These are phyloP conservation scores for Ophiostoma populinum DNA, from an alignment of 2,329 filamentous ascomycete genomes.

Conservation along the genomic window DNA sequence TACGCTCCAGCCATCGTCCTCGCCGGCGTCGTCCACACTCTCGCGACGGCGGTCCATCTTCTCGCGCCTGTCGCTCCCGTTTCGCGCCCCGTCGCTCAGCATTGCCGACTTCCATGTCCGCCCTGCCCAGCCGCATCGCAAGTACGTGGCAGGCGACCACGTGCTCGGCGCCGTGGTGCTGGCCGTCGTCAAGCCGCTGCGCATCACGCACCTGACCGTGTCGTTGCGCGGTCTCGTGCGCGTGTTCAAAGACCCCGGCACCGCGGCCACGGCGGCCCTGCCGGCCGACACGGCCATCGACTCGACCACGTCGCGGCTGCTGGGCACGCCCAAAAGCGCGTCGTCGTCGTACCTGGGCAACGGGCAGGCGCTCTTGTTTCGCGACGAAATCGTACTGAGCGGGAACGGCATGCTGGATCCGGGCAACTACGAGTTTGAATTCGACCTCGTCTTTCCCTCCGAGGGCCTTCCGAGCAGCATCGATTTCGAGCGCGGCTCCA, in stretches of 20 bases:
- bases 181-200: slow-evolving; percentile 54
- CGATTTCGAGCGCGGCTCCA: slow-evolving; percentile 87
- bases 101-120: slow-evolving; percentile 65
- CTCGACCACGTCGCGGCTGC: slow-evolving; percentile 20
- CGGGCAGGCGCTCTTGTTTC: slow-evolving; percentile 64
- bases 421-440: slow-evolving; percentile 61
- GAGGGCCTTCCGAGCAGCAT: slow-evolving; percentile 66
- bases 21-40: slow-evolving; percentile 20
- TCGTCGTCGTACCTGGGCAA: slow-evolving; percentile 44
- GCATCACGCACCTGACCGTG: slow-evolving; percentile 66
- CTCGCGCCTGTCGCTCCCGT: slow-evolving; percentile 33
- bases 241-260: slow-evolving; percentile 53
- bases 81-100: slow-evolving; percentile 39
- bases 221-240: slow-evolving; percentile 63
- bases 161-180: slow-evolving; percentile 58
- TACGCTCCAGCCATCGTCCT: slow-evolving; percentile 21
- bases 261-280: slow-evolving; percentile 20
- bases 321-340: not conserved
- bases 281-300: slow-evolving; percentile 4
- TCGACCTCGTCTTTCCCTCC: slow-evolving; percentile 20
- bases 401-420: slow-evolving; percentile 60
- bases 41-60: slow-evolving; percentile 25
- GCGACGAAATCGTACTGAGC: slow-evolving; percentile 66
- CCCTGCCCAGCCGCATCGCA: slow-evolving; percentile 59
- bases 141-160: slow-evolving; percentile 58